Conservation (phyloP, 352 stramenopile species). For the Globisporangium mamillatum region DNA sequence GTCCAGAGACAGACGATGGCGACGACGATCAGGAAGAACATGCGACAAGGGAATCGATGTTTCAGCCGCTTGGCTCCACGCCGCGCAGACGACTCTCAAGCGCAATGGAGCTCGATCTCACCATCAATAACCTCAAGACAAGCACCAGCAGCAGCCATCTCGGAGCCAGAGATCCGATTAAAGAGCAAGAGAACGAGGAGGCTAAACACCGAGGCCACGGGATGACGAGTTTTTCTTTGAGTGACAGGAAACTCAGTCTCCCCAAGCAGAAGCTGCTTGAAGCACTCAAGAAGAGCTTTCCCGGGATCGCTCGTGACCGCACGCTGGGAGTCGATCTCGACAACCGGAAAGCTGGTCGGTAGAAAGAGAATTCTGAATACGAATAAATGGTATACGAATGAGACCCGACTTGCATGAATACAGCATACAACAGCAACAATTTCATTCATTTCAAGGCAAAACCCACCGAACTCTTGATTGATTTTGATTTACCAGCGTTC, state of each 20-base stretch:
- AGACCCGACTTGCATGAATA: neutral
- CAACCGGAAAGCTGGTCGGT: neutral
- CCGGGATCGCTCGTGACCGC: conserved; percentile 5
- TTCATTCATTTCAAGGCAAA: neutral
- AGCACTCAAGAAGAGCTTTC: conserved; percentile 51
- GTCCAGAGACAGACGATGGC: conserved; percentile 15
- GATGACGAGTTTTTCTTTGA: neutral
- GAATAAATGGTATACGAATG: neutral
- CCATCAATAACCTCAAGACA: conserved; percentile 27
- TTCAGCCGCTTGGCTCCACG: conserved; percentile 22
- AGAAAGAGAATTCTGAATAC: neutral
- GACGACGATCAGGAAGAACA: neutral
- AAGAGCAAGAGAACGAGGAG: neutral
- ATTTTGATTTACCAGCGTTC: neutral
- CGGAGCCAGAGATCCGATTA: neutral
- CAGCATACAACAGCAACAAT: neutral
- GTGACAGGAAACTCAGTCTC: conserved; percentile 37
- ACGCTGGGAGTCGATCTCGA: neutral
- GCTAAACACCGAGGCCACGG: neutral
- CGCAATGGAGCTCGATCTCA: conserved; percentile 48
- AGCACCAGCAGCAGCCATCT: neutral
- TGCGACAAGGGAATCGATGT: neutral
- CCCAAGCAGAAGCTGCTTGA: conserved; percentile 71
- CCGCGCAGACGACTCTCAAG: conserved; percentile 49
- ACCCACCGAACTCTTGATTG: neutral